phyloP scores from a whole-genome alignment of 2,329 filamentous ascomycete species.

The Fusarium mangiferae region DNA sequence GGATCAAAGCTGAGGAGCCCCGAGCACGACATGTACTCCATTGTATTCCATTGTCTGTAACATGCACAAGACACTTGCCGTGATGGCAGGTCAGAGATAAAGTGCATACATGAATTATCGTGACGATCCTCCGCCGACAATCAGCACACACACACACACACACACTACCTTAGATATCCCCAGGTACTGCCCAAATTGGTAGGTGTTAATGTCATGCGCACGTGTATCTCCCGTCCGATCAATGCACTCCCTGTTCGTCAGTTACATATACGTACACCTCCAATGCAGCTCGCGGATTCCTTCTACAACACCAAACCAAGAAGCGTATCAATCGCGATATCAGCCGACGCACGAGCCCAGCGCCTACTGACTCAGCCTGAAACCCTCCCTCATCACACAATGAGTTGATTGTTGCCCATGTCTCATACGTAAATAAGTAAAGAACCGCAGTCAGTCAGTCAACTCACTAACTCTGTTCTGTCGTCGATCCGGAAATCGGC shows the following conservation, averaged over 20 bases:
- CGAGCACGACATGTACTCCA: constrained; percentile 25
- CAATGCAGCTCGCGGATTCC: background rate
- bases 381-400: constrained; percentile 23
- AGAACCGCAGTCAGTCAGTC: background rate
- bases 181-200: constrained; percentile 26
- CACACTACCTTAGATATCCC: background rate
- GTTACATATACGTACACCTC: background rate
- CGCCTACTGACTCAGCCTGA: constrained; percentile 21
- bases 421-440: background rate
- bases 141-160: constrained; percentile 15
- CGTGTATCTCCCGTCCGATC: constrained; percentile 25
- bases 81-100: constrained; percentile 24
- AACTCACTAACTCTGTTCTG: constrained; percentile 2
- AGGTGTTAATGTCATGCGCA: constrained; percentile 40
- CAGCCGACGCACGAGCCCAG: constrained; percentile 3
- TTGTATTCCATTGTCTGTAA: background rate
- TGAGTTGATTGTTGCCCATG: background rate
- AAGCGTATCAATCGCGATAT: background rate
- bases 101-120: background rate
- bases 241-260: background rate
- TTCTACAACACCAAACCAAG: background rate
- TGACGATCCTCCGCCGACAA: background rate
- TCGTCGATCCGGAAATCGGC: constrained; percentile 33
- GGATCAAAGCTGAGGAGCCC: constrained; percentile 39
- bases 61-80: background rate